phyloP scores from a whole-genome alignment of 75 land plant species.

The Pinus albicaulis region DNA sequence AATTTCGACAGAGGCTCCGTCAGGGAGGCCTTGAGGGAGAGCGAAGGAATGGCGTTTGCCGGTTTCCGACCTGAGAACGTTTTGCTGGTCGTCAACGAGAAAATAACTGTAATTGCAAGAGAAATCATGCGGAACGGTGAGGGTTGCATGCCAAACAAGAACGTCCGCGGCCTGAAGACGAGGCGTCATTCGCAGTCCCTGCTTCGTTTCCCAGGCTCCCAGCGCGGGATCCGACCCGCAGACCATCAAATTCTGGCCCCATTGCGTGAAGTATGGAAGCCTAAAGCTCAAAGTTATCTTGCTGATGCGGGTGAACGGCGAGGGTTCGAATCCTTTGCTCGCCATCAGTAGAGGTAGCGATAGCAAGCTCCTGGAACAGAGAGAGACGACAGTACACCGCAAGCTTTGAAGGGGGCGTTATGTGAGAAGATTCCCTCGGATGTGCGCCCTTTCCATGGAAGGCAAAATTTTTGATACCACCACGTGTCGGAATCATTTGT shows the following conservation, averaged over 20 bases:
- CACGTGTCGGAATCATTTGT: too few species aligned
- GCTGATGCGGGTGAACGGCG: constrained; percentile 2
- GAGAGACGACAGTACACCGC: too few species aligned
- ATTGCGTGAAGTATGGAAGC: constrained; percentile 80
- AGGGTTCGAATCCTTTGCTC: too few species aligned
- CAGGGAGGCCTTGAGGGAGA: constrained; percentile 45
- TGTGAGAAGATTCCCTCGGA: too few species aligned
- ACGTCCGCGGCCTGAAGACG: constrained; percentile 53
- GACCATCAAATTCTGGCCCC: constrained; percentile 88
- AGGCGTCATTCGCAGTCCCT: constrained; percentile 59
- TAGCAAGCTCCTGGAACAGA: too few species aligned
- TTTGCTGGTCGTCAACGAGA: constrained; percentile 74
- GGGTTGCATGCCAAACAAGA: constrained; percentile 74
- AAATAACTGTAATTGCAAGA: constrained; percentile 64
- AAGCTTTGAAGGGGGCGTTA: too few species aligned
- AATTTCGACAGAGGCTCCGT: constrained; percentile 61
- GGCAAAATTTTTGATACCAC: too few species aligned
- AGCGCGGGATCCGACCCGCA: constrained; percentile 75
- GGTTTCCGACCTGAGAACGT: constrained; percentile 68
- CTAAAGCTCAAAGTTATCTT: constrained; percentile 55
- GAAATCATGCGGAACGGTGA: constrained; percentile 56
- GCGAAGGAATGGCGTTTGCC: constrained; percentile 50
- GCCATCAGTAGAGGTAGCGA: too few species aligned
- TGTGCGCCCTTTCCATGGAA: too few species aligned
- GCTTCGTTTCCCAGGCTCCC: constrained; percentile 71